Base-by-base conservation (phyloP, 2,329 filamentous ascomycete genomes). In the Verticillium nonalfalfae region DNA sequence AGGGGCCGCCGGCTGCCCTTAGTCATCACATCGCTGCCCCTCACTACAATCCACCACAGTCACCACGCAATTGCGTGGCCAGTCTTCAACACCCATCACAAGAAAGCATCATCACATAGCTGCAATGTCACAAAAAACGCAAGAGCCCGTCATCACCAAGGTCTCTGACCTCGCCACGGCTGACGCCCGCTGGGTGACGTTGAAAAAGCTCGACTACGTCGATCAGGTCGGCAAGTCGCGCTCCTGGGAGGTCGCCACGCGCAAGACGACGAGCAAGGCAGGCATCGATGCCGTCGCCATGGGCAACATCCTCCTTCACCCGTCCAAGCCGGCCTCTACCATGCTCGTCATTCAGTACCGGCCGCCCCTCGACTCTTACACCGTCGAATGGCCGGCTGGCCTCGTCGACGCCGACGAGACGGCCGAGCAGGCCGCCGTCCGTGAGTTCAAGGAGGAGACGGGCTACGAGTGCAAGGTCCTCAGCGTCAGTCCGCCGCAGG, bases 251-350 rank as follows among this genome's bases (percentile, higher is more conserved):
- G 82, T 82, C 3, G 83, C 82, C 3, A 78, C 82, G 64, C 83
- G 85, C 60, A 80, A 81, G 64, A 88, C 85, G 0, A 80, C 85
- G 26, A 78, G 78, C 13, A 78, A 79, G 1, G 74, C 76, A 3
- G 80, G 79, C 62, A 81, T 87, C 61, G 85, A 88, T 65, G 85
- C 83, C 55, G 85, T 88, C 5, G 84, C 85, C 57, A 85, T 88
- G 64, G 81, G 85, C 60, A 86, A 85, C 59, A 79, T 88, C 63
- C 76, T 88, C 2, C 72, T 81, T 55, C 78, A 79, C 60, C 73
- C 78, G 3, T 69, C 70, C n/a, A 74, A 74, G 60, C 70, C 73
- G 50, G 75, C 78, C 0, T 74, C 80, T n/a, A 78, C 81, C 5
- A 64, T 84, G 21, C 68, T 83, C 7, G 81, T 83, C 45, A 81